Evolutionary conservation across 1,139 yeast species (phyloP).

Genomic region (Lipomyces yarrowii): DNA sequence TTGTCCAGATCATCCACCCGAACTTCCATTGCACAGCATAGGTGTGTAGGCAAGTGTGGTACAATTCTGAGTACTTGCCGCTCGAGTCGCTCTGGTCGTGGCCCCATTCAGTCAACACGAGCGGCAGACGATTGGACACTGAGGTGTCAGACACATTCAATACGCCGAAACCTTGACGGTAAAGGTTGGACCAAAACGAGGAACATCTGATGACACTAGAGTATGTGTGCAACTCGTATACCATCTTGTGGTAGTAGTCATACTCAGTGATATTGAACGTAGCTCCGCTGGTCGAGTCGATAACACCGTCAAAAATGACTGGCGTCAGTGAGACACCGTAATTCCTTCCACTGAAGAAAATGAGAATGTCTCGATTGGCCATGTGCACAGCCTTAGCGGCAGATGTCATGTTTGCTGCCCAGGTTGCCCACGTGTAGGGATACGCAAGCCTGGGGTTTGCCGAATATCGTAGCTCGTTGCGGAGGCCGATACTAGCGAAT

Average conservation of each 20-base stretch:
- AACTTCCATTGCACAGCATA: neutral
- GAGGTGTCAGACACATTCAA: neutral
- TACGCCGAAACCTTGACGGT: neutral
- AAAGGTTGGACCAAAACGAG: neutral
- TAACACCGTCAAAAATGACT: neutral
- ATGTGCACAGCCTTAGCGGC: neutral
- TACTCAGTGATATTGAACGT: neutral
- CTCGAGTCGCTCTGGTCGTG: neutral
- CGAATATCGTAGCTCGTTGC: neutral
- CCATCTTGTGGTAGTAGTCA: slow-evolving; percentile 4
- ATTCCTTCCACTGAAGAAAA: neutral
- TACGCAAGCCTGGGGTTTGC: neutral
- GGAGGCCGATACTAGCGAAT: neutral
- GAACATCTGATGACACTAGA: neutral
- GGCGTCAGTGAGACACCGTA: neutral
- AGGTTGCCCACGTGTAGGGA: neutral
- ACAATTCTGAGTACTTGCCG: neutral
- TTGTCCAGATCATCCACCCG: slow-evolving; percentile 2
- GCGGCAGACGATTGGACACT: neutral
- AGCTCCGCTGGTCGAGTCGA: neutral
- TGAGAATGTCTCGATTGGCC: neutral
- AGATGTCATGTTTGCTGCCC: neutral
- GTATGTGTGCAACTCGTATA: neutral
- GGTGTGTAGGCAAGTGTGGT: slow-evolving; percentile 1
- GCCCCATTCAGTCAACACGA: neutral